Conservation (phyloP, 2,329 filamentous ascomycete genomes). For the Botrytis squamosa region DNA sequence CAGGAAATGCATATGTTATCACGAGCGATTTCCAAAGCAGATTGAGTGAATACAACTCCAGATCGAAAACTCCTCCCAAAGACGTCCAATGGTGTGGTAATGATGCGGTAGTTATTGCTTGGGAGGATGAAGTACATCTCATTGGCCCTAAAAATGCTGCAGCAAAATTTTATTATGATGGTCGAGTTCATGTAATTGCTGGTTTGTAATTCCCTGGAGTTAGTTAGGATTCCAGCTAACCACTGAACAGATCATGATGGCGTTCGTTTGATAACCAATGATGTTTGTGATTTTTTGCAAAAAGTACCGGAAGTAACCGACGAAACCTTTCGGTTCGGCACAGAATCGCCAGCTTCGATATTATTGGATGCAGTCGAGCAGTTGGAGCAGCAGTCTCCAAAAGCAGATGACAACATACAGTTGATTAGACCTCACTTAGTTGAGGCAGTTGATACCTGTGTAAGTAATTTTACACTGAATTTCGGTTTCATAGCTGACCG, state of each 20-base stretch:
- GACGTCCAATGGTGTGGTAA: constrained; percentile 96
- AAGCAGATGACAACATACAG: constrained; percentile 96
- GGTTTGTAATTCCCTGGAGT: constrained; percentile 51
- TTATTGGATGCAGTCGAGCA: constrained; percentile 89
- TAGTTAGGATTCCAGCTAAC: neutral
- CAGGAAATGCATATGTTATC: constrained; percentile 87
- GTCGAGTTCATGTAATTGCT: constrained; percentile 81
- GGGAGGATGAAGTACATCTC: constrained; percentile 96
- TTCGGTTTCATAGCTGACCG: constrained; percentile 24
- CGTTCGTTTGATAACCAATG: constrained; percentile 85
- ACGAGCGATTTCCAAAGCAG: constrained; percentile 93
- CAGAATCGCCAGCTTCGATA: constrained; percentile 87
- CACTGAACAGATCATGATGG: constrained; percentile 67
- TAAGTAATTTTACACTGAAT: constrained; percentile 25
- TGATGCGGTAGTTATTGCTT: constrained; percentile 87
- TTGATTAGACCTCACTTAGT: constrained; percentile 83
- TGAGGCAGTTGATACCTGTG: constrained; percentile 90
- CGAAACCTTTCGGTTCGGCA: constrained; percentile 85
- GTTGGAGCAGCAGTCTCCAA: constrained; percentile 89
- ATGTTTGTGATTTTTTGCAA: constrained; percentile 96
- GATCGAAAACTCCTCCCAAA: constrained; percentile 78
- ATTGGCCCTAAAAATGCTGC: constrained; percentile 81
- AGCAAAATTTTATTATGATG: constrained; percentile 82
- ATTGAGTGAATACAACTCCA: constrained; percentile 87
- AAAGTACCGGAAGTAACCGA: constrained; percentile 84